Evolutionary conservation across 177 flowering plant species (phyloP).

Genomic region (Vitis hybrid): DNA sequence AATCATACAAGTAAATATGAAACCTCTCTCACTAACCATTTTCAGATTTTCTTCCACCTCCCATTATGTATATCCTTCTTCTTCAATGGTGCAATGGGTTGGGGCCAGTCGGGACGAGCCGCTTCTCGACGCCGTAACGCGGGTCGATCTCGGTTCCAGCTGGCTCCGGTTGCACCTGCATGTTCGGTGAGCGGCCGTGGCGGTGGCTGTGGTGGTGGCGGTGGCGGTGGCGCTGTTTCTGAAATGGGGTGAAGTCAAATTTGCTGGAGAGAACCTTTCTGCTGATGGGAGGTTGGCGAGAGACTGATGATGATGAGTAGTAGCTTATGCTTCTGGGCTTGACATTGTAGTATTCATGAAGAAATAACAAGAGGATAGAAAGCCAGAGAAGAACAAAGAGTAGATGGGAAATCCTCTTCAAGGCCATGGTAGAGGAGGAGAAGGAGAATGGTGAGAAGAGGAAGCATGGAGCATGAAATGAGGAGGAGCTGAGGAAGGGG

Average conservation of each 20-base stretch:
- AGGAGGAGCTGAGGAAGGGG: background rate
- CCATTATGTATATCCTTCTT: background rate
- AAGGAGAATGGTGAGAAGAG: constrained; percentile 27
- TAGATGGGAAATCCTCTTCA: constrained; percentile 25
- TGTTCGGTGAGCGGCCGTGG: background rate
- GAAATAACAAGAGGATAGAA: constrained; percentile 39
- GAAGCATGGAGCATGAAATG: constrained; percentile 49
- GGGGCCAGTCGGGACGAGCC: constrained; percentile 71
- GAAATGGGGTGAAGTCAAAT: constrained; percentile 50
- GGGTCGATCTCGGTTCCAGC: constrained; percentile 58
- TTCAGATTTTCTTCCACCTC: background rate
- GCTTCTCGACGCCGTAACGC: constrained; percentile 61
- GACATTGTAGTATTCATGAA: constrained; percentile 39
- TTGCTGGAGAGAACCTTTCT: constrained; percentile 42
- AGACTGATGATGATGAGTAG: background rate
- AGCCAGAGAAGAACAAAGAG: constrained; percentile 39
- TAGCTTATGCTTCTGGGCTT: constrained; percentile 18
- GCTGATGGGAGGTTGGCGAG: constrained; percentile 14
- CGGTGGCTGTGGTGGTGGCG: constrained; percentile 5
- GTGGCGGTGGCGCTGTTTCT: constrained; percentile 23
- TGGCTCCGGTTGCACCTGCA: constrained; percentile 14
- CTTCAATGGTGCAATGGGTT: constrained; percentile 75
- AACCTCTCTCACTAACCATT: constrained; percentile 15
- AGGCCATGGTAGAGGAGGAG: constrained; percentile 33
- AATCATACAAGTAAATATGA: background rate